phyloP scores from a whole-genome alignment of 2,329 filamentous ascomycete genomes.

The Leptographium flavum region DNA sequence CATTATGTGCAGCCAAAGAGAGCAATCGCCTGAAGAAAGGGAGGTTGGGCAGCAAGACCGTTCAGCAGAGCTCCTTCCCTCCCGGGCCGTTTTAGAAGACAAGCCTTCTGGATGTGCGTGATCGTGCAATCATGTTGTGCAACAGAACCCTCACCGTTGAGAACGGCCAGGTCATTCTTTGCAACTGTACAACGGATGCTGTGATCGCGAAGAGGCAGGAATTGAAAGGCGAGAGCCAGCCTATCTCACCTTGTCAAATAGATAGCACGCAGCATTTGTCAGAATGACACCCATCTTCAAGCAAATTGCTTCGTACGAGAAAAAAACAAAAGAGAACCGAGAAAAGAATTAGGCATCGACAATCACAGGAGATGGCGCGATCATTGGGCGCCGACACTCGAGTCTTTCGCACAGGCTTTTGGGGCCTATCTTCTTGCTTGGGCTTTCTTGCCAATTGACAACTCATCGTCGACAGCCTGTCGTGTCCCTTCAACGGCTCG shows the following conservation, averaged over 20 bases:
- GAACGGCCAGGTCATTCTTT: no score
- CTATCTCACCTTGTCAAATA: no score
- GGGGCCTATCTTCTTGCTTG: not conserved
- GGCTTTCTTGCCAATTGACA: not conserved
- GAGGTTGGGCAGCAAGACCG: not conserved
- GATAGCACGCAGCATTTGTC: no score
- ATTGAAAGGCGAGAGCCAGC: no score
- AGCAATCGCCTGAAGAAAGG: not conserved
- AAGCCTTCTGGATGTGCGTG: not conserved
- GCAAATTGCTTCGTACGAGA: no score
- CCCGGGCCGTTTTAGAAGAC: no score
- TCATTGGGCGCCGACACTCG: not conserved
- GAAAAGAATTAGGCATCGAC: not conserved
- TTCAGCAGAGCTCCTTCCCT: not conserved
- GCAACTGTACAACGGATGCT: no score
- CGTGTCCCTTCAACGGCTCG: not conserved
- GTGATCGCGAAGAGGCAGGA: no score
- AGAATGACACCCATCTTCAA: no score
- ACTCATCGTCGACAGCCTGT: not conserved
- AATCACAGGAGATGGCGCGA: not conserved
- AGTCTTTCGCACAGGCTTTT: not conserved
- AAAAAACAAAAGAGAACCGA: no score
- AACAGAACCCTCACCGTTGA: no score
- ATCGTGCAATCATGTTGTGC: not conserved
- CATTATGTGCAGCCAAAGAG: no score